phyloP scores from a whole-genome alignment of 148 eudicot species.

The Vaccinium corymbosum region DNA sequence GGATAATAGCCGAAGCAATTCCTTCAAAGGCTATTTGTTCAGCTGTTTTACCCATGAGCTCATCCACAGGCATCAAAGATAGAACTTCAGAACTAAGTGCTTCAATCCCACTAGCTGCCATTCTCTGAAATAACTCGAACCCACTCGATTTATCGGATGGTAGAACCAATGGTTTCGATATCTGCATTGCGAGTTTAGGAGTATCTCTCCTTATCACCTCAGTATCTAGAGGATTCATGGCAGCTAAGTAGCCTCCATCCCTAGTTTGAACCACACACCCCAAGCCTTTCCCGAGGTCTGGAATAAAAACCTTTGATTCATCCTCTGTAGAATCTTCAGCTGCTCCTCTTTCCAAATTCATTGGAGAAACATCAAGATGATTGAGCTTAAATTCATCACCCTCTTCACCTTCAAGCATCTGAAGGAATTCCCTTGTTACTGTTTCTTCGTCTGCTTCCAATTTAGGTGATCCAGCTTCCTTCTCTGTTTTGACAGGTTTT shows the following conservation, averaged over 20 bases:
- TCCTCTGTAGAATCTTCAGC: constrained; percentile 30
- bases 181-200: constrained; percentile 89
- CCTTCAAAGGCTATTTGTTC: constrained; percentile 98
- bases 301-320: constrained; percentile 50
- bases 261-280: constrained; percentile 84
- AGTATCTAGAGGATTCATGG: constrained; percentile 69
- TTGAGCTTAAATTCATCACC: constrained; percentile 17
- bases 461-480: constrained; percentile 50
- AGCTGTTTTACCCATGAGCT: constrained; percentile 76
- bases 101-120: constrained; percentile 74
- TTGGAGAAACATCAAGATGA: constrained; percentile 24
- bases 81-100: constrained; percentile 54
- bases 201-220: constrained; percentile 53
- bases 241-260: constrained; percentile 80
- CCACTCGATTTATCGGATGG: constrained; percentile 42
- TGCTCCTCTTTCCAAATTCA: constrained; percentile 20
- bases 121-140: constrained; percentile 68
- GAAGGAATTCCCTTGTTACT: constrained; percentile 85
- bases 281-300: constrained; percentile 93
- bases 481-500: constrained; percentile 23
- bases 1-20: constrained; percentile 83
- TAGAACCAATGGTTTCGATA: constrained; percentile 68
- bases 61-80: constrained; percentile 78
- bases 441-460: constrained; percentile 83
- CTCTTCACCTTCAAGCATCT: constrained; percentile 66